These are phyloP conservation scores for Tuber microsphaerosporum DNA, from an alignment of 495 filamentous ascomycete species.

Conservation along the genomic window DNA sequence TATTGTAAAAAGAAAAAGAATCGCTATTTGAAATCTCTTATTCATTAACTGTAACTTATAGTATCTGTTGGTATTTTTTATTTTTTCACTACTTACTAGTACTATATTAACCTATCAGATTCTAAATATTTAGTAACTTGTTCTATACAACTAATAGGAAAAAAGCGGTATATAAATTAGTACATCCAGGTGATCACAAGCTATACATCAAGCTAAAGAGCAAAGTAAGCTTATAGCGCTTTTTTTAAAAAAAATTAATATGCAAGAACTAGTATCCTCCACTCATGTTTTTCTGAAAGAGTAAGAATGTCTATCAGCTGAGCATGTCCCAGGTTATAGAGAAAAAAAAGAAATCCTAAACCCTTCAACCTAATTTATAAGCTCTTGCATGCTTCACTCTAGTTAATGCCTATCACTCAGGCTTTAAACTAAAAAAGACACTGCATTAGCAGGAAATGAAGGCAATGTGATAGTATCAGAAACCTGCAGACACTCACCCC, in stretches of 20 bases:
- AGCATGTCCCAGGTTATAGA: neutral
- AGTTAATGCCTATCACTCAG: neutral
- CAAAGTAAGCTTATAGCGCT: neutral
- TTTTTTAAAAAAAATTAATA: neutral
- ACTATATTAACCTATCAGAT: too few relatives aligned
- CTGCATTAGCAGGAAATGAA: neutral
- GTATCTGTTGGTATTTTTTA: neutral
- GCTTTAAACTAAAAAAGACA: neutral
- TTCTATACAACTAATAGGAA: neutral
- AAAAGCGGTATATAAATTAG: neutral
- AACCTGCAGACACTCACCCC: neutral
- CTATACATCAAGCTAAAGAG: neutral
- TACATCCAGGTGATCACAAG: neutral
- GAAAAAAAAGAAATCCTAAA: neutral
- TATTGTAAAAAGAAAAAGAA: neutral
- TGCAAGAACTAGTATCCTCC: neutral
- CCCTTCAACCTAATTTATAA: neutral
- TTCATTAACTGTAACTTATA: neutral
- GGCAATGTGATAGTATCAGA: neutral
- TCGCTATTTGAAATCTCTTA: neutral
- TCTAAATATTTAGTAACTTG: neutral
- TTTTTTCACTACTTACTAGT: too few relatives aligned
- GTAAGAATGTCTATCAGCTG: neutral
- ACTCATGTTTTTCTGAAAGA: neutral
- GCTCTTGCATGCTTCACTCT: neutral